These are phyloP conservation scores for Phascolomyces articulosus DNA, from an alignment of 371 early-diverging fungal genomes.

Conservation along the genomic window DNA sequence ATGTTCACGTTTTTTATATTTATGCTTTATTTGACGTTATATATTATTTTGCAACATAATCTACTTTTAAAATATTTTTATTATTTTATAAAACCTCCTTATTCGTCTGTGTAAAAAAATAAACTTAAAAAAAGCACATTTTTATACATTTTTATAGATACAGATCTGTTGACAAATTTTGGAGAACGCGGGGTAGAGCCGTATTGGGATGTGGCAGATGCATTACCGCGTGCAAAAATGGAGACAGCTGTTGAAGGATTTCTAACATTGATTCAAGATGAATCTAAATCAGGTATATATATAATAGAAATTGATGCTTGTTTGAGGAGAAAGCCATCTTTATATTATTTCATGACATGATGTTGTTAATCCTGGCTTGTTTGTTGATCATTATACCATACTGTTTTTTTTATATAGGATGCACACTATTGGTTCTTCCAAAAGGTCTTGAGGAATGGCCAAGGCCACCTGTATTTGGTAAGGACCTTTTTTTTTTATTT, in stretches of 20 bases:
- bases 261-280: slow-evolving; percentile 47
- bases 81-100: neutral
- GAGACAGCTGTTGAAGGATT: slow-evolving; percentile 53
- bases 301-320: too few species aligned
- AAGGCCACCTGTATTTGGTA: slow-evolving; percentile 3
- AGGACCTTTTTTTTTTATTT: neutral
- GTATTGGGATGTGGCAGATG: slow-evolving; percentile 10
- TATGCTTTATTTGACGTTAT: neutral
- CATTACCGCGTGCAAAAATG: slow-evolving; percentile 42
- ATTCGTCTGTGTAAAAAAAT: slow-evolving; percentile 13
- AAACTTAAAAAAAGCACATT: neutral
- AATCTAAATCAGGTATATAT: slow-evolving; percentile 34
- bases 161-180: slow-evolving; percentile 12
- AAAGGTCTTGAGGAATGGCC: slow-evolving; percentile 17
- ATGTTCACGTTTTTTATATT: neutral
- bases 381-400: neutral
- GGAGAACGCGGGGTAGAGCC: slow-evolving; percentile 14
- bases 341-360: too few species aligned
- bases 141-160: neutral
- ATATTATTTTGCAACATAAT: neutral
- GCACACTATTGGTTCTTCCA: slow-evolving; percentile 7
- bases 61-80: neutral
- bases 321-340: too few species aligned
- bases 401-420: slow-evolving; percentile 3
- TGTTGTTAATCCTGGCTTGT: too few species aligned